Evolutionary conservation across 148 eudicot species (phyloP), one percentile per base, ranked within the genome.

Genomic region (Chenopodium berlandieri): DNA sequence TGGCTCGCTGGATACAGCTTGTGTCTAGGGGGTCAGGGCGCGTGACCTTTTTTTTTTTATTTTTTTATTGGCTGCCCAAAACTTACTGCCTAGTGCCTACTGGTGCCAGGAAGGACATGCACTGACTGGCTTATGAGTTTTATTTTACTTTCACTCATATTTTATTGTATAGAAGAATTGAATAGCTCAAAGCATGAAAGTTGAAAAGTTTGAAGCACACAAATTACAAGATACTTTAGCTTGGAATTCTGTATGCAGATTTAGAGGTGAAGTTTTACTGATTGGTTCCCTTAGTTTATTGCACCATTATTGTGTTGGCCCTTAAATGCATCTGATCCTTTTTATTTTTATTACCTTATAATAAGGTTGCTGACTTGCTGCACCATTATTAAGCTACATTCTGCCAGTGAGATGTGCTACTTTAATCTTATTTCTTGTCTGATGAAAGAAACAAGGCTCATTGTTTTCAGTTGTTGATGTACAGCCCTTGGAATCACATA

Each of bases 401-500:
- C 48, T 44, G 23, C 31, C 12, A 2, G 2, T 72, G 75, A 72
- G 54, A 46, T 72, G 75, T 44, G 75, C 30, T 72, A n/a, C 11
- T 2, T 46, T 8, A 19, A 4, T 32, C 2, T 32, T 17, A 14
- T 56, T 56, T 56, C 62, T 27, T 8, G 9, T 73, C 2, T 46
- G 22, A 66, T 62, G 65, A 64, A 47, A 22, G 25, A 13, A 37
- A 52, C 72, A 52, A 4, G 7, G 56, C 34, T 83, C 23, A 52
- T 66, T 44, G 14, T 62, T 32, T 12, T 78, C 13, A 50, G 9
- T 63, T n/a, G n/a, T n/a, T 82, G 80, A 73, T 78, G 6, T 66
- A 27, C 86, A 92, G 97, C 97, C 94, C 46, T 79, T 91, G 77
- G 93, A 93, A 12, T 74, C 80, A 58, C 82, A 77, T 58, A 83